Evolutionary conservation across 106 monocot genomes (phyloP).

Genomic region (Cymbidium sinense): DNA sequence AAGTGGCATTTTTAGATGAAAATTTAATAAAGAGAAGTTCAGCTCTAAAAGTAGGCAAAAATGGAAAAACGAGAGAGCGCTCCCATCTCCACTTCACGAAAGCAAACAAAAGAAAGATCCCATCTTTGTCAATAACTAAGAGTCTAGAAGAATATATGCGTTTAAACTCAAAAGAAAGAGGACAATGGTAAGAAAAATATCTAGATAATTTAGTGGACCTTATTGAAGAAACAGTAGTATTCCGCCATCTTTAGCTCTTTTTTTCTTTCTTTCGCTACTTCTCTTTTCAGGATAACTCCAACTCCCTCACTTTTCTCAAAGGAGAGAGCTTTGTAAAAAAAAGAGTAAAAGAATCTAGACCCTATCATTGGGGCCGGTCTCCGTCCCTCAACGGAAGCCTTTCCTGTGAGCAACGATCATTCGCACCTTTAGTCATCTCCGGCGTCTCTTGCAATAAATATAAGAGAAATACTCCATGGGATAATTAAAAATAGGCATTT

Average conservation of each 20-base stretch:
- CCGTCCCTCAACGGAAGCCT: background rate
- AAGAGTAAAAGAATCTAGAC: background rate
- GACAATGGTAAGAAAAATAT: background rate
- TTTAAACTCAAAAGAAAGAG: background rate
- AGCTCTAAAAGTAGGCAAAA: background rate
- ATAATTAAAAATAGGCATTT: no score
- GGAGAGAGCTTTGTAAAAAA: background rate
- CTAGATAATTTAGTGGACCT: slow-evolving; percentile 11
- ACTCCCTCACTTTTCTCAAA: background rate
- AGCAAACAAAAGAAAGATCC: background rate
- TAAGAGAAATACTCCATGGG: no score
- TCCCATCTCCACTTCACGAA: background rate
- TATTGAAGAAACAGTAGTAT: slow-evolving; percentile 26
- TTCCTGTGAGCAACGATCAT: no score
- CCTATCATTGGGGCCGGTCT: background rate
- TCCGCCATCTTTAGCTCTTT: slow-evolving; percentile 18
- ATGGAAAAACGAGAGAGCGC: background rate
- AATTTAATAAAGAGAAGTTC: background rate
- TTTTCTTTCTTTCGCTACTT: background rate
- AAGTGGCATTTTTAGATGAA: background rate
- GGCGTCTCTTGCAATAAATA: background rate
- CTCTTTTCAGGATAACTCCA: background rate
- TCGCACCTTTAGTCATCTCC: background rate
- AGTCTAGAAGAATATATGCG: background rate
- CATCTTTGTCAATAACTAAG: background rate